Evolutionary conservation across 1,284 basidiomycete species (phyloP).

Genomic region (Trichosporon ovoides): DNA sequence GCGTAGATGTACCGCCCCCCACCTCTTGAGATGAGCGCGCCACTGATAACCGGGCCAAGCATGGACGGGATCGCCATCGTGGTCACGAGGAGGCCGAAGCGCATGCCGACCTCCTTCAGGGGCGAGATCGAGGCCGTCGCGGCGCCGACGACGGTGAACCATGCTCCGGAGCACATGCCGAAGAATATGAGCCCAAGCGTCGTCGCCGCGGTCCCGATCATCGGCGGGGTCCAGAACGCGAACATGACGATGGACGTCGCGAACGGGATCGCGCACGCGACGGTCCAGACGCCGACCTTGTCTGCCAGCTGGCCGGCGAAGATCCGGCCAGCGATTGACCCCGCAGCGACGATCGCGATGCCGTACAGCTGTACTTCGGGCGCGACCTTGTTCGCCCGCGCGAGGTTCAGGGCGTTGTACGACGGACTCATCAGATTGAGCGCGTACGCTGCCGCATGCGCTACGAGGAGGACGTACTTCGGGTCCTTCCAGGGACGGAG

Average conservation of each 20-base stretch:
- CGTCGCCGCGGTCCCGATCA: constrained; percentile 28
- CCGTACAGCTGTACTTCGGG: constrained; percentile 29
- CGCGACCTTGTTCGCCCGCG: constrained; percentile 26
- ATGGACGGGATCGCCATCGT: constrained; percentile 31
- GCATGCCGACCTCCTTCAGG: constrained; percentile 41
- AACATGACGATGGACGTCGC: constrained; percentile 28
- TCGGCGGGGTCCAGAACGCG: constrained; percentile 36
- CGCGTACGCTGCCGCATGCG: constrained; percentile 23
- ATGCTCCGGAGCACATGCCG: constrained; percentile 38
- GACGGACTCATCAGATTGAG: constrained; percentile 35
- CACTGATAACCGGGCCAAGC: constrained; percentile 35
- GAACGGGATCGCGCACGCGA: constrained; percentile 29
- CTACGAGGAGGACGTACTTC: constrained; percentile 29
- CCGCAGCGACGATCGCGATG: constrained; percentile 36
- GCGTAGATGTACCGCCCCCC: background rate
- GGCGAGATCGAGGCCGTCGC: constrained; percentile 40
- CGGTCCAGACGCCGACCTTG: constrained; percentile 36
- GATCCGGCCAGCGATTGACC: constrained; percentile 39
- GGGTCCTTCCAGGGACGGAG: constrained; percentile 32
- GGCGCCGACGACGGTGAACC: constrained; percentile 41
- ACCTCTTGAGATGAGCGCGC: background rate
- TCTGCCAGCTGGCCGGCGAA: constrained; percentile 36
- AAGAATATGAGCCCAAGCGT: constrained; percentile 40
- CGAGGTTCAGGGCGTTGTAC: constrained; percentile 32
- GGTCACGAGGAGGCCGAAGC: constrained; percentile 43